A percentile compares a stretch with the other conserved stretches of the same genome.
These are phyloP conservation scores for Coemansia sp. DNA, from an alignment of 192 early-diverging fungal species.

Conservation along the genomic window DNA sequence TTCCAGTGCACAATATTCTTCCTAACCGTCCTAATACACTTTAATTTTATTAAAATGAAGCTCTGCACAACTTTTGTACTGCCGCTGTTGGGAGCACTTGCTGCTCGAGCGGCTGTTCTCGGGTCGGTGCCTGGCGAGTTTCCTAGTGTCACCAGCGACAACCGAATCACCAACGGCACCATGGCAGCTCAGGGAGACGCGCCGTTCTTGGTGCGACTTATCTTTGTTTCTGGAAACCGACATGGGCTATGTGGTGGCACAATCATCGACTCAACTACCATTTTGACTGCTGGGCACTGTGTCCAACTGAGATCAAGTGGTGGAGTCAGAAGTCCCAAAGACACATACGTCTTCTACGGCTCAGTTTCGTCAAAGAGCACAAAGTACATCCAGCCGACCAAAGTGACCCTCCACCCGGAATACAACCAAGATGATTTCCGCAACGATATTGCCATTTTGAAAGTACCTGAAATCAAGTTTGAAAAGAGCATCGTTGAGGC, in stretches of 20 bases:
- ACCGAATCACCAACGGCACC: conserved; percentile 52
- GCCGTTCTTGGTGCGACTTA: conserved; percentile 29
- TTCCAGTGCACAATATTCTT: not conserved
- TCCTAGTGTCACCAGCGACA: conserved; percentile 3
- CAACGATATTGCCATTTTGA: conserved; percentile 50
- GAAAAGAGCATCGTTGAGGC: conserved; percentile 18
- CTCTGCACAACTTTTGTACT: not conserved
- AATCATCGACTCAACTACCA: conserved; percentile 33
- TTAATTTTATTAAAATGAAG: not conserved
- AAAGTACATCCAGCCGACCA: conserved; percentile 20
- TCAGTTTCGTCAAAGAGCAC: conserved; percentile 8
- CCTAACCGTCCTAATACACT: not conserved
- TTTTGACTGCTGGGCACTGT: conserved; percentile 47
- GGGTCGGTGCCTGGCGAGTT: not conserved
- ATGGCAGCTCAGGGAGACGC: conserved; percentile 24
- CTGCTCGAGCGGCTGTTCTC: not conserved
- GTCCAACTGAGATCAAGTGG: conserved; percentile 11
- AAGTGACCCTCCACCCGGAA: conserved; percentile 25
- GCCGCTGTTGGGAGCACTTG: not conserved
- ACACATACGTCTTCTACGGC: conserved; percentile 31
- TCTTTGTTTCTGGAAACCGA: conserved; percentile 3
- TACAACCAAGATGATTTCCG: conserved; percentile 17
- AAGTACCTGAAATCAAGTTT: conserved; percentile 18
- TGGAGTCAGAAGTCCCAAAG: not conserved
- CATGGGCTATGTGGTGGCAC: conserved; percentile 45